These are phyloP conservation scores for Epichloe sylvatica DNA, from an alignment of 2,329 filamentous ascomycete genomes.

Conservation along the genomic window DNA sequence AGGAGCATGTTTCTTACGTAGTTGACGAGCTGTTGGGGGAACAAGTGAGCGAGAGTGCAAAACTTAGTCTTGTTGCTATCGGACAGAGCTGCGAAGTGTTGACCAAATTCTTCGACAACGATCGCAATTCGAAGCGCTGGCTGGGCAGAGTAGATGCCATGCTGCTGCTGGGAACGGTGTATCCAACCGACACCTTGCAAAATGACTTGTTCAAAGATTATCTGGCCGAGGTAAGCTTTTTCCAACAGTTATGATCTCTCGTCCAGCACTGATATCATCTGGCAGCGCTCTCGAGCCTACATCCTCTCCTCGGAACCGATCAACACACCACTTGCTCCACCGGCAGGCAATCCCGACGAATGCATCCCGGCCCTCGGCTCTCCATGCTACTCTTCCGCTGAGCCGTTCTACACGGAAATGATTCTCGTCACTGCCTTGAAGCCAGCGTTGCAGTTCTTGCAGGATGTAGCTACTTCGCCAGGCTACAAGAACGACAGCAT, in stretches of 20 bases:
- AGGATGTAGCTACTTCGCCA: slow-evolving; percentile 33
- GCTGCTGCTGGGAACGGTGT: slow-evolving; percentile 35
- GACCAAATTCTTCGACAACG: slow-evolving; percentile 42
- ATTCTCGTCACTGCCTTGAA: slow-evolving; percentile 43
- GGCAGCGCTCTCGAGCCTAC: slow-evolving; percentile 47
- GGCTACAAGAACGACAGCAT: slow-evolving; percentile 28
- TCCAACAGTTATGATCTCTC: too few species aligned
- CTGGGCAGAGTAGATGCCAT: slow-evolving; percentile 32
- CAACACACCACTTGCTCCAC: slow-evolving; percentile 38
- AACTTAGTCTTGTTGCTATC: slow-evolving; percentile 57
- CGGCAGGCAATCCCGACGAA: slow-evolving; percentile 31
- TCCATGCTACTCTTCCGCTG: slow-evolving; percentile 56
- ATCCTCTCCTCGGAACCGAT: slow-evolving; percentile 36
- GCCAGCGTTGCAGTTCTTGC: slow-evolving; percentile 46
- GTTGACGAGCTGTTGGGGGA: slow-evolving; percentile 48
- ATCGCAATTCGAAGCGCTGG: slow-evolving; percentile 36
- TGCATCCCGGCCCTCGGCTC: slow-evolving; percentile 39
- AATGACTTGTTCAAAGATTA: slow-evolving; percentile 34
- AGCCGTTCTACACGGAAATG: slow-evolving; percentile 42
- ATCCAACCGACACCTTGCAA: slow-evolving; percentile 23
- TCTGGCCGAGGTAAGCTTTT: slow-evolving; percentile 31
- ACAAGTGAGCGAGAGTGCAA: slow-evolving; percentile 33
- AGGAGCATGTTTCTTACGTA: slow-evolving; percentile 51
- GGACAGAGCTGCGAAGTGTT: slow-evolving; percentile 50
- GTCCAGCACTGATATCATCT: not conserved